A percentile compares a stretch with the other conserved stretches of the same genome.
These are phyloP conservation scores for Mollisia scopiformis DNA, from an alignment of 2,329 filamentous ascomycete species.

Conservation along the genomic window DNA sequence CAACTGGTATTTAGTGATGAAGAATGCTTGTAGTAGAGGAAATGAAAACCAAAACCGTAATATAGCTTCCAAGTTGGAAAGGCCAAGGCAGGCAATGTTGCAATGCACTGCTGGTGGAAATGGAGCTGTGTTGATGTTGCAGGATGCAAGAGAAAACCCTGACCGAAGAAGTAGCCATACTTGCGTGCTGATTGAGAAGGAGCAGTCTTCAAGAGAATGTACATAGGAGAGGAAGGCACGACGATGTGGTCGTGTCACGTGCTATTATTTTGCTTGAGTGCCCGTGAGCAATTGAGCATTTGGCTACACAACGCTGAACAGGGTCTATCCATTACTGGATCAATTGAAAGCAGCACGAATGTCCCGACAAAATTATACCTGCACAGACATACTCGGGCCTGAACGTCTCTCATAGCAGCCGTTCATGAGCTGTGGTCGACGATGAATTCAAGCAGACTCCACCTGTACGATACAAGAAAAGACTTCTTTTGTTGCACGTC, in stretches of 20 bases:
- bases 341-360: too few relatives aligned
- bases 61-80: not conserved
- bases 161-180: not conserved
- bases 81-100: too few relatives aligned
- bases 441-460: too few relatives aligned
- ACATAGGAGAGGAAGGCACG: not conserved
- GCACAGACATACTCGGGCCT: too few relatives aligned
- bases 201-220: not conserved
- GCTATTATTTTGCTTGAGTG: not conserved
- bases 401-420: not conserved
- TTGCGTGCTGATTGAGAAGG: not conserved
- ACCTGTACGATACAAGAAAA: not conserved
- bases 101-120: too few relatives aligned
- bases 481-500: conserved; percentile 23
- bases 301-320: too few relatives aligned
- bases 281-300: not conserved
- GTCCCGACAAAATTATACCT: too few relatives aligned
- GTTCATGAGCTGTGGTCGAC: not conserved
- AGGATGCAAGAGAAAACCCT: not conserved
- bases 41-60: not conserved
- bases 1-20: too few relatives aligned
- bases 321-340: too few relatives aligned
- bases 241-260: not conserved
- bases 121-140: not conserved
- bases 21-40: not conserved